phyloP scores from a whole-genome alignment of 2,329 filamentous ascomycete genomes.

The Polytolypa hystricis region DNA sequence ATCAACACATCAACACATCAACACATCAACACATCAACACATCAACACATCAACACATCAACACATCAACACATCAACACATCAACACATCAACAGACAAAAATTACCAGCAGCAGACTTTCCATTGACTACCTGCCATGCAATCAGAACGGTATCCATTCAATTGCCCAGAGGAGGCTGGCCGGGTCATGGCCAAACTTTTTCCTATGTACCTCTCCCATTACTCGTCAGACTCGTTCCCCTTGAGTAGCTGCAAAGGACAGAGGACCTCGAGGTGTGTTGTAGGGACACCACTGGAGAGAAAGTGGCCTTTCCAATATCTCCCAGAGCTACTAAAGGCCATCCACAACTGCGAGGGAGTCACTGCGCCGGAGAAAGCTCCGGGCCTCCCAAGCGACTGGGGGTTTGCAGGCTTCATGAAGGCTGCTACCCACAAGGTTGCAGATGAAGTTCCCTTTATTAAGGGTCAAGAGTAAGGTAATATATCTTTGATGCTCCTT shows the following conservation, averaged over 20 bases:
- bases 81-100: slow-evolving; percentile 1
- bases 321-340: slow-evolving; percentile 8
- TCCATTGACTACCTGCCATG: slow-evolving; percentile 1
- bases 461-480: slow-evolving; percentile 2
- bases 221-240: slow-evolving; percentile 8
- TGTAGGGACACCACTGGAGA: slow-evolving; percentile 8
- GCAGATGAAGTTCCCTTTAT: slow-evolving; percentile 4
- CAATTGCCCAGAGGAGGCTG: slow-evolving; percentile 5
- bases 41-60: not conserved
- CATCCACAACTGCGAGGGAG: slow-evolving; percentile 7
- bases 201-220: slow-evolving; percentile 2
- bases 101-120: not conserved
- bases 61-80: not conserved
- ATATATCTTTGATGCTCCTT: not conserved
- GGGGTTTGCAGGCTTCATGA: slow-evolving; percentile 10
- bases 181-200: slow-evolving; percentile 7
- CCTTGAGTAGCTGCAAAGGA: slow-evolving; percentile 10
- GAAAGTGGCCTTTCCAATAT: slow-evolving; percentile 4
- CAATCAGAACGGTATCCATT: slow-evolving; percentile 1
- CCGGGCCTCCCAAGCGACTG: slow-evolving; percentile 7
- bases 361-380: slow-evolving; percentile 5
- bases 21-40: too few species aligned
- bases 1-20: too few species aligned
- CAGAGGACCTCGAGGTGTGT: slow-evolving; percentile 8
- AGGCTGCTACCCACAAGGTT: slow-evolving; percentile 3